A percentile compares a stretch with the other conserved stretches of the same genome.
These are phyloP conservation scores for Geotrichum cucujoidarum DNA, from an alignment of 1,139 yeast genomes.

Conservation along the genomic window DNA sequence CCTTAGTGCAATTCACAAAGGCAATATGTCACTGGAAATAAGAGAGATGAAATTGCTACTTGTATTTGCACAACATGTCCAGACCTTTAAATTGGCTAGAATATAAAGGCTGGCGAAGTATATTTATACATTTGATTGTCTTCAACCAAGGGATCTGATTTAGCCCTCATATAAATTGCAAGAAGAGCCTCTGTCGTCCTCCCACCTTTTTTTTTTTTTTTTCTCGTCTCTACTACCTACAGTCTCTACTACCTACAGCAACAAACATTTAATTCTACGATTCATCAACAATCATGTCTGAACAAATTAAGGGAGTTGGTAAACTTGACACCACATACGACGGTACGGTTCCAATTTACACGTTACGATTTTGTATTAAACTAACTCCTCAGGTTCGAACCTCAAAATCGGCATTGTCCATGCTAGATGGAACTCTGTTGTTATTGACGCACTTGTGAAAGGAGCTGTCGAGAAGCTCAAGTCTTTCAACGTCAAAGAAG, in stretches of 20 bases:
- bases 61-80: no score
- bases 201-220: background rate
- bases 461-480: constrained; percentile 65
- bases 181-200: background rate
- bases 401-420: constrained; percentile 81
- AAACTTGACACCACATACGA: constrained; percentile 14
- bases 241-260: background rate
- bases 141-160: no score
- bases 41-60: no score
- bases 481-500: constrained; percentile 65
- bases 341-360: constrained; percentile 6
- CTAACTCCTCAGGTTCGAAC: constrained; percentile 42
- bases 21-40: no score
- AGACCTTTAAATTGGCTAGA: no score
- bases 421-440: constrained; percentile 86
- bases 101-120: no score
- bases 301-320: constrained; percentile 19
- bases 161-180: background rate
- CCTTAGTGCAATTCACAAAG: no score
- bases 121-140: no score
- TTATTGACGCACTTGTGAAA: constrained; percentile 71
- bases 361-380: background rate
- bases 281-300: constrained; percentile 6
- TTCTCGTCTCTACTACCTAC: background rate
- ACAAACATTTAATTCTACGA: background rate